Base-by-base conservation (phyloP, 1,284 basidiomycete genomes). In the Pterulicium gracile region DNA sequence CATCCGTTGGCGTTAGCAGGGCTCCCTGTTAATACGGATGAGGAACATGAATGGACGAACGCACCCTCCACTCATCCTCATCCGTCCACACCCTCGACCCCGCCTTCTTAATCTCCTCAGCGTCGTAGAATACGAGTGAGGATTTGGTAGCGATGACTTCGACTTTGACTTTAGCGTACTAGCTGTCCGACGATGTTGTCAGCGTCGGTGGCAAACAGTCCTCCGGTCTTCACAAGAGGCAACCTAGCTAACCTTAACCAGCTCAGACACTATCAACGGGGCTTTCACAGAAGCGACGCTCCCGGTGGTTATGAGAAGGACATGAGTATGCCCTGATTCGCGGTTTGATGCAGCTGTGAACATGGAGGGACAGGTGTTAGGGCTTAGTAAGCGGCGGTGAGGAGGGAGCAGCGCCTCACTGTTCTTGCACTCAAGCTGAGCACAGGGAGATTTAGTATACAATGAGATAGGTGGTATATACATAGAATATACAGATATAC, bases 221-320 rank as follows among this genome's bases (percentile, higher is more conserved):
- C 48, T 17, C 43, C 43, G 39, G 41, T 14, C 43, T 36, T 41
- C 24, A 27, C 49, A 39, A 24, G 34, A n/a, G n/a, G 15, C 39
- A 18, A 1, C 13, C n/a, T n/a, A n/a, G 21, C 13, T 4, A 24
- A 92, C 92, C 54, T 68, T 66, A 45, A 85, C 66, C 24, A 98
- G 69, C 50, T 81, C 81, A 22, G 76, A 65, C 2, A 92, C 88
- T 46, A 98, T 97, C 32, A 95, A 69, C 1, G 93, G 92, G 1
- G 86, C 80, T 60, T 98, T 98, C 57, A 98, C 77, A 45, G 89
- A 90, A 0, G 95, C 95, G 1, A 98, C 95, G 55, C 90, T 95
- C 10, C 95, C 94, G 0, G 91, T 90, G 0, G 86, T 81, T 44
- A 95, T 83, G 35, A 98, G 67, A 3, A 98, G 67, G 32, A 97